Base-by-base conservation (phyloP, 1,139 yeast species). In the Kurtzmaniella quercitrusa region DNA sequence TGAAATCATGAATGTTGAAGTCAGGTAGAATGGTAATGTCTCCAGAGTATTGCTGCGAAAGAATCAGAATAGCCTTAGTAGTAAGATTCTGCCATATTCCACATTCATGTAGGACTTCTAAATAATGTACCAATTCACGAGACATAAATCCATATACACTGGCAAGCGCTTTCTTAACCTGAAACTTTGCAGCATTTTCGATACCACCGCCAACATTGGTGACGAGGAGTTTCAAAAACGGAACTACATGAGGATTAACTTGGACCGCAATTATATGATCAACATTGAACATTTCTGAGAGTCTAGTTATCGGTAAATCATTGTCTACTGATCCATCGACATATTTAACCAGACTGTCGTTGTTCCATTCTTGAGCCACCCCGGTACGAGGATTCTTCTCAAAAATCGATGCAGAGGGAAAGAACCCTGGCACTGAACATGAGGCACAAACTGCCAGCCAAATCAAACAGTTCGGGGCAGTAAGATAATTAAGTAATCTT, bases 391-490 rank as follows among this genome's bases (percentile, higher is more conserved):
- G 80, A 53, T 86, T 83, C 62, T 89, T 90, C 53, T 93, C 97
- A 56, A 84, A 83, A 37, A 93, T 81, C 1, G 93, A 82, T 25
- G 90, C 82, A 1, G 96, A 84, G 0, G 95, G 87, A 60, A 93
- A 94, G 2, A 93, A 75, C 1, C 96, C 87, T 0, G 99, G 98
- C 19, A 93, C 75, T 0, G 98, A 84, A 62, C 98, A 93, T 36
- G 96, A 87, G 1, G 98, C 97, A 65, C 97, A 90, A 1, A 93
- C 97, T 0, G 98, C 98, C 1, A 96, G 88, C 81, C 84, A 77
- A 37, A 79, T 69, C 42, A 73, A 60, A 56, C 77, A 73, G 50
- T 73, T 68, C 1, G 79, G 79, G 1, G 78, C 79, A 1, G 79
- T 73, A 44, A 72, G 57, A 53, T 73, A 71, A 52, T 73, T 73